These are phyloP conservation scores for Delonix regia DNA, from an alignment of 306 rosid species.

Conservation along the genomic window DNA sequence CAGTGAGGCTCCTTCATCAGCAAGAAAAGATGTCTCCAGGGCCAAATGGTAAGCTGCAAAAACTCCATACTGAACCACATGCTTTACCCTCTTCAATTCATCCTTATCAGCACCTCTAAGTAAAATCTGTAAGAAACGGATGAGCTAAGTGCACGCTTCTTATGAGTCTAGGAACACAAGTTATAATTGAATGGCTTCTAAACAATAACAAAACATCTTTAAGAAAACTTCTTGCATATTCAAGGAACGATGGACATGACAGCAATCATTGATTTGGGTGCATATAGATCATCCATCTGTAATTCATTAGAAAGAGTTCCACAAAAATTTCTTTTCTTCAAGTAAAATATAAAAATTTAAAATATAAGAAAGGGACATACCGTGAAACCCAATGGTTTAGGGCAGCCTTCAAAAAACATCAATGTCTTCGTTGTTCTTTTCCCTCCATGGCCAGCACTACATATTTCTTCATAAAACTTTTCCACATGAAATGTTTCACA, in stretches of 20 bases:
- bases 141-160: neutral
- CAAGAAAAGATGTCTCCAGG: conserved; percentile 75
- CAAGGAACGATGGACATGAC: neutral
- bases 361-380: neutral
- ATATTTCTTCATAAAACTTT: conserved; percentile 57
- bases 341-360: neutral
- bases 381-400: conserved; percentile 14
- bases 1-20: conserved; percentile 73
- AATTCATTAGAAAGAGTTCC: neutral
- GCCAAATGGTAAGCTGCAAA: conserved; percentile 84
- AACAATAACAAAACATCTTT: neutral
- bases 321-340: neutral
- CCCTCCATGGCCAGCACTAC: neutral
- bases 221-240: neutral
- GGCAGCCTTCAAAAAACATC: conserved; percentile 23
- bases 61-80: conserved; percentile 71
- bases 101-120: conserved; percentile 65
- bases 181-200: neutral
- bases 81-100: conserved; percentile 42
- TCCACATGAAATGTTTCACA: conserved; percentile 70
- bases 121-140: conserved; percentile 50
- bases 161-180: neutral
- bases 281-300: neutral
- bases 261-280: neutral
- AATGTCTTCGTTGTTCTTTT: neutral